A percentile compares a stretch with the other conserved stretches of the same genome.
Evolutionary conservation across 169 alveolate genomes (phyloP).

Genomic region (Fabrea salina): DNA sequence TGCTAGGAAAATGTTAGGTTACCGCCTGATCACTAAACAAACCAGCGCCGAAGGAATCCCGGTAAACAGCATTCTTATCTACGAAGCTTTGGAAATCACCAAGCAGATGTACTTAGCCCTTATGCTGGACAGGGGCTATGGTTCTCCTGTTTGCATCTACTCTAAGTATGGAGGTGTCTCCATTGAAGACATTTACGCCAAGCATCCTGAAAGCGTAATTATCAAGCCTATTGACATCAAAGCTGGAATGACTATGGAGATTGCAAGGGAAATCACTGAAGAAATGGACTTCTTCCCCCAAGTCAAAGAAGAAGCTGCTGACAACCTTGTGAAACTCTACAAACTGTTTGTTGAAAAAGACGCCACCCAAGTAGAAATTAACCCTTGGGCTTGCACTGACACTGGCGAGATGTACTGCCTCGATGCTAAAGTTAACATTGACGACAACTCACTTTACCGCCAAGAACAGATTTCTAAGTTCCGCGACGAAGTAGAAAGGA

Average conservation of each 20-base stretch:
- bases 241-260: conserved; percentile 44
- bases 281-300: not conserved
- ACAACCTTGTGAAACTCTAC: conserved; percentile 50
- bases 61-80: conserved; percentile 59
- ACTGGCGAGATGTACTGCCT: conserved; percentile 87
- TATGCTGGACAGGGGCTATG: conserved; percentile 52
- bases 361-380: conserved; percentile 92
- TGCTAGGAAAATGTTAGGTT: conserved; percentile 70
- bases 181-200: conserved; percentile 66
- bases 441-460: conserved; percentile 94
- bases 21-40: conserved; percentile 51
- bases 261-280: conserved; percentile 30
- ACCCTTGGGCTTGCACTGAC: conserved; percentile 90
- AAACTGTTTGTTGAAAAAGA: conserved; percentile 86
- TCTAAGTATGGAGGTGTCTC: conserved; percentile 69
- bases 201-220: conserved; percentile 56
- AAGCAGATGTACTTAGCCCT: conserved; percentile 59
- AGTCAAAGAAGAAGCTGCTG: not conserved
- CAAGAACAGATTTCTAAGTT: conserved; percentile 51
- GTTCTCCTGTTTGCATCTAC: conserved; percentile 57
- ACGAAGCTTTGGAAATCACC: conserved; percentile 64
- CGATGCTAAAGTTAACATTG: conserved; percentile 93
- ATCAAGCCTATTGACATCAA: conserved; percentile 41
- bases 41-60: conserved; percentile 47
- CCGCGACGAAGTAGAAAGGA: not conserved